Percentiles rank a stretch among this genome's conserved stretches.
These are phyloP conservation scores for Astraeus odoratus DNA, from an alignment of 768 basidiomycete genomes.

Conservation along the genomic window DNA sequence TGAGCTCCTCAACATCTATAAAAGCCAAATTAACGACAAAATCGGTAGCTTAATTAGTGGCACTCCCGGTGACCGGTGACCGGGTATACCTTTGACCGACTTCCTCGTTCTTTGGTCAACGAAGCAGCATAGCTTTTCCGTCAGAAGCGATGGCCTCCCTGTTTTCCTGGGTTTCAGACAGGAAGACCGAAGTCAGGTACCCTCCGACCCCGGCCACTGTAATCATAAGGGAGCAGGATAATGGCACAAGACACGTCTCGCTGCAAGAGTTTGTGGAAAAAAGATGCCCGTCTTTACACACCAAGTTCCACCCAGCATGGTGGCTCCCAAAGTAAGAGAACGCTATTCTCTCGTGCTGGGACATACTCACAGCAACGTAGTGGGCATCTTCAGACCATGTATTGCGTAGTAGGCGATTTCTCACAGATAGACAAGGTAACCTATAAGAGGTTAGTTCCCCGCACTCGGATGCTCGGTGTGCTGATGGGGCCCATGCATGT, in stretches of 20 bases:
- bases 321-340: conserved; percentile 25
- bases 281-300: conserved; percentile 22
- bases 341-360: not conserved
- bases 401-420: conserved; percentile 25
- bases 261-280: conserved; percentile 26
- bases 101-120: not conserved
- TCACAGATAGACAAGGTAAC: conserved; percentile 23
- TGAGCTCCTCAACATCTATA: too few species aligned
- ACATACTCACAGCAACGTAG: conserved; percentile 15
- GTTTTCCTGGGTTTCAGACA: conserved; percentile 10
- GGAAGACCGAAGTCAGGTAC: conserved; percentile 15
- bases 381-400: conserved; percentile 28
- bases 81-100: not conserved
- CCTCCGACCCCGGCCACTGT: conserved; percentile 15
- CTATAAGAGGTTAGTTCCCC: conserved; percentile 23
- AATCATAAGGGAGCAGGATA: conserved; percentile 9
- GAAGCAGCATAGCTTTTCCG: not conserved
- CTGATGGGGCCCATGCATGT: conserved; percentile 5
- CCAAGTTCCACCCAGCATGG: conserved; percentile 25
- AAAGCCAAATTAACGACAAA: too few species aligned
- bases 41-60: too few species aligned
- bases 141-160: conserved; percentile 15
- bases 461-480: not conserved
- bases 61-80: too few species aligned
- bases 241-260: conserved; percentile 11